Conservation (phyloP, 2,329 filamentous ascomycete genomes). For the Curvularia sp. region DNA sequence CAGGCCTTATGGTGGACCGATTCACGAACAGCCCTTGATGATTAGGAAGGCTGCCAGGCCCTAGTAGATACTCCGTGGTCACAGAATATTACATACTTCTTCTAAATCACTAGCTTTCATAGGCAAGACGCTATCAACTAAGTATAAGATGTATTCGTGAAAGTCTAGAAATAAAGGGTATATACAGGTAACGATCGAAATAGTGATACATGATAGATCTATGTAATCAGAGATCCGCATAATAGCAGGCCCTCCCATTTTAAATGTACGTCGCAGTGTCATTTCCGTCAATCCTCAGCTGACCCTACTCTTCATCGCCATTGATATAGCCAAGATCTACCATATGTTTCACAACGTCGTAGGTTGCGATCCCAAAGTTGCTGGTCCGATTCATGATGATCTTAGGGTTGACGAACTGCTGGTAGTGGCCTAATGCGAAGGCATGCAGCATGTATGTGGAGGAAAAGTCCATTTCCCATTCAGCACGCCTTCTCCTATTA, state of each 20-base stretch:
- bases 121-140: too few relatives aligned
- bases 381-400: constrained; percentile 22
- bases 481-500: constrained; percentile 14
- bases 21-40: constrained; percentile 35
- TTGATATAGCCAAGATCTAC: constrained; percentile 19
- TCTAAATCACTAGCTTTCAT: too few relatives aligned
- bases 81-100: too few relatives aligned
- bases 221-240: too few relatives aligned
- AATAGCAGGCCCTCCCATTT: too few relatives aligned
- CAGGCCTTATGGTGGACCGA: constrained; percentile 21
- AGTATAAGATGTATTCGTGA: too few relatives aligned
- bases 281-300: too few relatives aligned
- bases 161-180: too few relatives aligned
- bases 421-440: constrained; percentile 12
- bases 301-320: constrained; percentile 15
- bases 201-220: too few relatives aligned
- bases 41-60: constrained; percentile 6
- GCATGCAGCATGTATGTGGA: constrained; percentile 29
- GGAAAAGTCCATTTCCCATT: constrained; percentile 30
- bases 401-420: constrained; percentile 20
- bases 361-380: constrained; percentile 30
- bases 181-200: too few relatives aligned
- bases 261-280: too few relatives aligned
- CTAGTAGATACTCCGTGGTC: background rate
- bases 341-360: constrained; percentile 25